Evolutionary conservation across 768 basidiomycete genomes (phyloP).

Genomic region (Rhizopogon vesiculosus): DNA sequence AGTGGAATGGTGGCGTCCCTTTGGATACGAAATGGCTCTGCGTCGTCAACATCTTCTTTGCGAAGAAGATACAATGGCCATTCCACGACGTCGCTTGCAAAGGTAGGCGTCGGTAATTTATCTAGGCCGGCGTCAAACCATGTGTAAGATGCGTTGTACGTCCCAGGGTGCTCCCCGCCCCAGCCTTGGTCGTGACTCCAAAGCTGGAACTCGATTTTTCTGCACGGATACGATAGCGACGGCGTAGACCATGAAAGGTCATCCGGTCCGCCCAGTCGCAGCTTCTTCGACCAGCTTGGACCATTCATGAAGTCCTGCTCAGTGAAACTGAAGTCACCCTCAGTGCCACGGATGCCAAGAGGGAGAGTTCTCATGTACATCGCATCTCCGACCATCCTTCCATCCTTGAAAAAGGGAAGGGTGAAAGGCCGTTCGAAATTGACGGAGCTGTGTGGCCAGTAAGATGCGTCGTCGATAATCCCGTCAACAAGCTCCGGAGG

Average conservation of each 20-base stretch:
- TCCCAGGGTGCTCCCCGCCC: no score
- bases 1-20: not conserved
- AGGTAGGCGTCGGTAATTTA: not conserved
- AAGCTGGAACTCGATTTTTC: conserved; percentile 1
- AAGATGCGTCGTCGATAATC: conserved; percentile 28
- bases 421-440: not conserved
- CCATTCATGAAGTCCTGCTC: not conserved
- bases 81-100: not conserved
- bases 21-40: not conserved
- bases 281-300: not conserved
- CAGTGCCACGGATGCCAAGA: not conserved
- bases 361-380: conserved; percentile 2
- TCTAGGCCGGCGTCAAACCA: not conserved
- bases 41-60: not conserved
- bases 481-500: not conserved
- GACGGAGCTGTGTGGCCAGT: not conserved
- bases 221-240: not conserved
- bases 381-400: not conserved
- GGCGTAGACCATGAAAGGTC: not conserved
- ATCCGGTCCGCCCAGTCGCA: not conserved
- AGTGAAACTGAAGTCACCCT: not conserved
- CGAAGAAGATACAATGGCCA: not conserved
- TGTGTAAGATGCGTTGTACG: not conserved
- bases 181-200: not conserved
- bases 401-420: not conserved